Evolutionary conservation across 306 rosid genomes (phyloP).

Genomic region (Acacia acuminata): DNA sequence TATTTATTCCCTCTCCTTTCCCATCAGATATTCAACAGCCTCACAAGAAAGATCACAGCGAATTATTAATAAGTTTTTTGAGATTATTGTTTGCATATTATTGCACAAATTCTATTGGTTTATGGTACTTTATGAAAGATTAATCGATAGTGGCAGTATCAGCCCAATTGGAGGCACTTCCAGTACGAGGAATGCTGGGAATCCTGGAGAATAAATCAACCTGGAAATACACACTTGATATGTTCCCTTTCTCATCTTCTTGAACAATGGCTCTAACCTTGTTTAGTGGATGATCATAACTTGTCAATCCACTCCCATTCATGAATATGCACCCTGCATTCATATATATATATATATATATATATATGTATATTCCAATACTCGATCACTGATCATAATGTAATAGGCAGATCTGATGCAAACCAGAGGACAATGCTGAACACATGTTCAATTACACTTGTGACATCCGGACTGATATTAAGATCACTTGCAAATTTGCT

Average conservation of each 20-base stretch:
- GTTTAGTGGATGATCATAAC: conserved; percentile 64
- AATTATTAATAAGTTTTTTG: background rate
- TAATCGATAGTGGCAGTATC: conserved; percentile 24
- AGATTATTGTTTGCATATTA: background rate
- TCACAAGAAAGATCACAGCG: background rate
- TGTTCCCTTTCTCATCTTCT: conserved; percentile 53
- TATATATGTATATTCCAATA: background rate
- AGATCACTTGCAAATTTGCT: background rate
- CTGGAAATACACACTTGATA: conserved; percentile 54
- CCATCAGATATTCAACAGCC: conserved; percentile 10
- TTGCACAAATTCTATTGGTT: conserved; percentile 6
- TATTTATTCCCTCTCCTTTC: background rate
- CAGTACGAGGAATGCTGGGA: conserved; percentile 58
- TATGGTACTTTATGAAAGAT: background rate
- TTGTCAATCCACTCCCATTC: conserved; percentile 53
- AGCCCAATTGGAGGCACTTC: conserved; percentile 65
- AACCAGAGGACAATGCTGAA: background rate
- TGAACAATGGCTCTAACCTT: conserved; percentile 45
- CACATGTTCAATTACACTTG: too few species aligned
- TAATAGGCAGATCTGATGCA: background rate
- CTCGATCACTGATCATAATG: background rate
- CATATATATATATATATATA: background rate
- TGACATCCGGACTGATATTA: too few species aligned
- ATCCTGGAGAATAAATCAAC: conserved; percentile 54
- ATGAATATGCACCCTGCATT: conserved; percentile 58